Conservation (phyloP, 2,329 filamentous ascomycete genomes). For the Aspergillus fructus region DNA sequence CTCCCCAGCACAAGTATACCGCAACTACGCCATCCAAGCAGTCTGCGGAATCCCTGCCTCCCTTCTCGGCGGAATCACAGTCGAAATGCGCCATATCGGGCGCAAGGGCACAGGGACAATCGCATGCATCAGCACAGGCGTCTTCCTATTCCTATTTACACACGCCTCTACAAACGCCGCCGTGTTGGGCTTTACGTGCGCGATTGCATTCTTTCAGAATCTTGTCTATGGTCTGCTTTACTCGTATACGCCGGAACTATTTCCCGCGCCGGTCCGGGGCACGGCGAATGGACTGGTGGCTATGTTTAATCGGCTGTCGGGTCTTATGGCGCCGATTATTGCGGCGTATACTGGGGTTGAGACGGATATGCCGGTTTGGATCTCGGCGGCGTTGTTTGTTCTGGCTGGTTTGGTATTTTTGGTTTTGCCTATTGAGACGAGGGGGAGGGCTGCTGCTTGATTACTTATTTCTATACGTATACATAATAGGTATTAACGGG, state of each 20-base stretch:
- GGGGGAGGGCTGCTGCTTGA: no score
- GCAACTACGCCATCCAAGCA: slow-evolving; percentile 71
- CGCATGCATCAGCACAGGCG: slow-evolving; percentile 25
- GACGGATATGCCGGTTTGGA: slow-evolving; percentile 43
- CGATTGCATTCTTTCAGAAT: slow-evolving; percentile 27
- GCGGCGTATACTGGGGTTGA: slow-evolving; percentile 39
- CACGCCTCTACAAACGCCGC: slow-evolving; percentile 60
- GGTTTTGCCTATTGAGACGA: slow-evolving; percentile 43
- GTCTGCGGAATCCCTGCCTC: slow-evolving; percentile 67
- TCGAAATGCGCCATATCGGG: not conserved
- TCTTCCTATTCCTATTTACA: slow-evolving; percentile 61
- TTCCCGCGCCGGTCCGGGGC: slow-evolving; percentile 52
- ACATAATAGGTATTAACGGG: no score
- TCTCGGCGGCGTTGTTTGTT: slow-evolving; percentile 39
- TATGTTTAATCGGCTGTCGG: slow-evolving; percentile 41
- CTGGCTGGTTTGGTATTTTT: slow-evolving; percentile 44
- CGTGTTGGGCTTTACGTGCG: slow-evolving; percentile 45
- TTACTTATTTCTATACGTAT: no score
- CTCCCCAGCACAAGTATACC: slow-evolving; percentile 61
- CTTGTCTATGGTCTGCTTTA: slow-evolving; percentile 56
- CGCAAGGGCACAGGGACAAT: not conserved
- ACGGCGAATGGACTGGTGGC: slow-evolving; percentile 49
- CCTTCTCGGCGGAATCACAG: slow-evolving; percentile 45
- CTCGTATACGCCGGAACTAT: slow-evolving; percentile 56
- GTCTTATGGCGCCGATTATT: slow-evolving; percentile 43